Base-by-base conservation (phyloP, 768 basidiomycete genomes). In the Butyriboletus loyo region DNA sequence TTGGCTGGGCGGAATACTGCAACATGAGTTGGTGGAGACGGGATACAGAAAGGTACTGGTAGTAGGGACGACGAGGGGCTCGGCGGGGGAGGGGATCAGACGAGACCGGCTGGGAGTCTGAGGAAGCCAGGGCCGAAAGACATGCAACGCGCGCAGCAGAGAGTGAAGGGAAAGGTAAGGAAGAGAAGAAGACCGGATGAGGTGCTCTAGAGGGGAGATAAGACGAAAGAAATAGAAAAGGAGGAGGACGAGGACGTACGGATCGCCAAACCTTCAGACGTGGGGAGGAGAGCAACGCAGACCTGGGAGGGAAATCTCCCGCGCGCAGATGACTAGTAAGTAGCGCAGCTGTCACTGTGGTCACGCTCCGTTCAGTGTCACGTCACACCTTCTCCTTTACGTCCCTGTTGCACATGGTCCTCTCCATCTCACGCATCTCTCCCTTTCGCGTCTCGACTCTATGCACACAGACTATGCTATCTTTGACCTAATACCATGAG, bases 11-110 rank as follows among this genome's bases (percentile, higher is more conserved):
- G 21, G 68, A 70, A 8, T 80, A 81, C 73, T 83, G 82, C 79
- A 84, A 80, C 83, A 85, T 85, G 71, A 69, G 76, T 58, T 66
- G 57, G 57, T 57, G 63, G 11, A 65, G 60, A 37, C 45, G 60
- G 52, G 63, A 66, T 36, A 66, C 66, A 36, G 64, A 62, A 47
- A 66, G 66, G 60, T 57, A 66, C 52, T 60, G 63, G 55, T 66
- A 58, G 60, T 63, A 70, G 38, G 54, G 61, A 62, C 66, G 54
- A 49, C 28, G 55, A 17, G 52, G 67, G 66, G 56, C 67, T 67
- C 60, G 71, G 58, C 46, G 55, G 40, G 50, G 41, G 49, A 56
- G 57, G 62, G 65, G 71, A 73, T 77, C 80, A 81, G 81, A 80
- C 80, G 73, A 78, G 82, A 78, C 81, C 66, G 59, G 66, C 66